phyloP scores from a whole-genome alignment of 192 early-diverging fungal genomes.

The Diversispora epigaea region DNA sequence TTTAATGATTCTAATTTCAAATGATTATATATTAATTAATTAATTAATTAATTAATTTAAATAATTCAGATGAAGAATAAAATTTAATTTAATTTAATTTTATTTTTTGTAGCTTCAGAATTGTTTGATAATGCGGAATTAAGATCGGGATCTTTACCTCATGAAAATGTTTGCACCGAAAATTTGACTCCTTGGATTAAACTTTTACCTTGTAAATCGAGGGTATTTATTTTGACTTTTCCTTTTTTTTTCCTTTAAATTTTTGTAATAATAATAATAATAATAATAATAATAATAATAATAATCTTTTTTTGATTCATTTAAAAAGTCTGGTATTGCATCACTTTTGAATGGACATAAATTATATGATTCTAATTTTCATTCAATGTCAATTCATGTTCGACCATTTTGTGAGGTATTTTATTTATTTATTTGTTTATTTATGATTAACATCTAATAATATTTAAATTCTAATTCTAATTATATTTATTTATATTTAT shows the following conservation, averaged over 20 bases:
- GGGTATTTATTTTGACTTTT: not conserved
- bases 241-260: not conserved
- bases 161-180: constrained; percentile 96
- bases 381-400: constrained; percentile 83
- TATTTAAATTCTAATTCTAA: not conserved
- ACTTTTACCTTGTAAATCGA: constrained; percentile 89
- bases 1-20: too few species aligned
- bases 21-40: too few species aligned
- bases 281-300: too few species aligned
- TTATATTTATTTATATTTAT: not conserved
- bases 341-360: constrained; percentile 86
- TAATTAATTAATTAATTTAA: not conserved
- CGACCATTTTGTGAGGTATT: constrained; percentile 50
- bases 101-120: constrained; percentile 21
- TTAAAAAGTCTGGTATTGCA: constrained; percentile 74
- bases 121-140: constrained; percentile 38
- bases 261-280: too few species aligned
- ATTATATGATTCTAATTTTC: constrained; percentile 87
- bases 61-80: constrained; percentile 9
- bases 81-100: not conserved
- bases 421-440: too few species aligned
- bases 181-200: constrained; percentile 98
- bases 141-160: constrained; percentile 79
- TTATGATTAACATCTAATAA: not conserved
- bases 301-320: too few species aligned